Percentiles rank a stretch among this genome's conserved stretches.
These are phyloP conservation scores for Anaeromyces robustus DNA, from an alignment of 192 early-diverging fungal species.

Conservation along the genomic window DNA sequence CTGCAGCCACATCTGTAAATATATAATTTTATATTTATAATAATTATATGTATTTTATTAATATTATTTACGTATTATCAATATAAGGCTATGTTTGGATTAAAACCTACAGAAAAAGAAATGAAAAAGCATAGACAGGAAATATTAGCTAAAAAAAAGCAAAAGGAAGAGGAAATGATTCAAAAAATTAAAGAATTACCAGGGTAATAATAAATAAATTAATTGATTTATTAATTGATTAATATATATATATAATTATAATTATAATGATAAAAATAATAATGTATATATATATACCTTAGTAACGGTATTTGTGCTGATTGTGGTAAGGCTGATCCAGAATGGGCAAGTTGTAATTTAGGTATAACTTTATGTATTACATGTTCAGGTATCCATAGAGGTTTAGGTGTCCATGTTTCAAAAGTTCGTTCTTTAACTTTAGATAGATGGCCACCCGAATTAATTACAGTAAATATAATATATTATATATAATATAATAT, in stretches of 20 bases:
- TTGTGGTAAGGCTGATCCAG: constrained; percentile 38
- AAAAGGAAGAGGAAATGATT: constrained; percentile 10
- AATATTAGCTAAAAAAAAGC: background rate
- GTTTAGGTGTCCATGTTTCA: constrained; percentile 65
- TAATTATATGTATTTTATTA: background rate
- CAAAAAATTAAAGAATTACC: constrained; percentile 12
- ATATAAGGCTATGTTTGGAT: background rate
- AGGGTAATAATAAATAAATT: too few relatives aligned
- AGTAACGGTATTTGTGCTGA: constrained; percentile 25
- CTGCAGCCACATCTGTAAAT: constrained; percentile 1
- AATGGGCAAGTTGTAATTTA: constrained; percentile 75
- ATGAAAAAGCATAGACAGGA: background rate
- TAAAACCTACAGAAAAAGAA: constrained; percentile 1
- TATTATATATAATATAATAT: too few relatives aligned
- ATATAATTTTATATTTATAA: background rate
- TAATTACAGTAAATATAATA: background rate
- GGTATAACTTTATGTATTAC: constrained; percentile 71
- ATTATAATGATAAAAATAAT: background rate
- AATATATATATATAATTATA: too few relatives aligned
- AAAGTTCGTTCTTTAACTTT: constrained; percentile 34
- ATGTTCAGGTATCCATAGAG: constrained; percentile 84
- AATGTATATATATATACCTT: constrained; percentile 17
- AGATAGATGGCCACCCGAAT: background rate
- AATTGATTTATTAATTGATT: too few relatives aligned
- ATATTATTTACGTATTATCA: too few relatives aligned